These are phyloP conservation scores for Plasmodium knowlesi DNA, from an alignment of 169 alveolate species.

Conservation along the genomic window DNA sequence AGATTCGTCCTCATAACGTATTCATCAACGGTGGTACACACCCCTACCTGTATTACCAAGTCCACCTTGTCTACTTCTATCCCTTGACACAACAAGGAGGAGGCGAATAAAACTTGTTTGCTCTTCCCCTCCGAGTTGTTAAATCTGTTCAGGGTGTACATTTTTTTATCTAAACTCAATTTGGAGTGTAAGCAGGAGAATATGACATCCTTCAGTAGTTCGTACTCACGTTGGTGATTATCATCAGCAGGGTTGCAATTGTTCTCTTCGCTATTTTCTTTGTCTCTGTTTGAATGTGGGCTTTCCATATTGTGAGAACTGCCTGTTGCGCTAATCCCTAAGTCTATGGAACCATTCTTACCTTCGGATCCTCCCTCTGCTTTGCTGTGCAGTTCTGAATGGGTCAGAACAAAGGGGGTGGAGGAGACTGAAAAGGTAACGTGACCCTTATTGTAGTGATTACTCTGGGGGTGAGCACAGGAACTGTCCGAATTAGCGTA, in stretches of 20 bases:
- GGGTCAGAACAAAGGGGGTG: conserved; percentile 4
- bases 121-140: conserved; percentile 10
- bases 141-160: conserved; percentile 47
- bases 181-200: conserved; percentile 59
- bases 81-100: conserved; percentile 58
- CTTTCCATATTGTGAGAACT: neutral
- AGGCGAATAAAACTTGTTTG: conserved; percentile 49
- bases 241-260: neutral
- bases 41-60: conserved; percentile 72
- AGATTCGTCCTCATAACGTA: conserved; percentile 49
- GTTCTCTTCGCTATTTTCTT: neutral
- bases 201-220: conserved; percentile 21
- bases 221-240: conserved; percentile 6
- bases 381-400: neutral
- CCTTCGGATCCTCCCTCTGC: neutral
- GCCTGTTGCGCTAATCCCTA: neutral
- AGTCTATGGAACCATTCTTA: neutral
- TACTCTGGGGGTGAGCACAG: neutral
- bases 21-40: conserved; percentile 36
- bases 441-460: conserved; percentile 36
- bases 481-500: neutral
- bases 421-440: conserved; percentile 52
- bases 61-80: conserved; percentile 60
- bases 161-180: conserved; percentile 56
- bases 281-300: neutral